These are phyloP conservation scores for Dactylellina leptospora DNA, from an alignment of 2,329 filamentous ascomycete genomes.

Conservation along the genomic window DNA sequence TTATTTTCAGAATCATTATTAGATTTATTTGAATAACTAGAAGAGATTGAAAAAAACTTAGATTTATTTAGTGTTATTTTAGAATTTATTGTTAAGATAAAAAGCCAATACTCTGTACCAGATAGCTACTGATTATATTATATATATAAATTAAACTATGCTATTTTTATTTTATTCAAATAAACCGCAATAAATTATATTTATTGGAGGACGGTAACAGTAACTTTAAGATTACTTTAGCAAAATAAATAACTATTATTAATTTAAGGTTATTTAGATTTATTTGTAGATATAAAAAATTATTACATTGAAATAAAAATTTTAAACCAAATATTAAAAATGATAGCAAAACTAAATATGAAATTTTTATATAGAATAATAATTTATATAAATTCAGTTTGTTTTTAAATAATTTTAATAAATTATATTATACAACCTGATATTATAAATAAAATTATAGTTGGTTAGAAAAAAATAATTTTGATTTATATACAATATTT, in stretches of 20 bases:
- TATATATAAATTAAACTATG: slow-evolving; percentile 1
- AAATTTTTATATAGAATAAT: background rate
- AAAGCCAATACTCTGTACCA: background rate
- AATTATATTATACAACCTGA: background rate
- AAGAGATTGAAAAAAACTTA: background rate
- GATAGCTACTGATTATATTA: background rate
- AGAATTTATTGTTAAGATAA: background rate
- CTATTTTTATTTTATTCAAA: background rate
- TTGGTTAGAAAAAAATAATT: background rate
- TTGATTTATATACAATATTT: background rate
- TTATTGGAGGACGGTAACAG: background rate
- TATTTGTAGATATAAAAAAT: too few relatives aligned
- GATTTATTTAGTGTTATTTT: background rate
- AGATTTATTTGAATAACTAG: too few relatives aligned
- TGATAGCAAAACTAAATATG: background rate
- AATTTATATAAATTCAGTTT: too few relatives aligned
- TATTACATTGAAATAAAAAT: background rate
- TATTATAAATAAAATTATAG: slow-evolving; percentile 1
- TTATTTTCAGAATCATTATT: too few relatives aligned
- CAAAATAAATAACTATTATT: too few relatives aligned
- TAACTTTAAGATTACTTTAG: too few relatives aligned
- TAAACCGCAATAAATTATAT: background rate
- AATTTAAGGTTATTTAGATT: too few relatives aligned
- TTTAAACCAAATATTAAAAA: background rate
- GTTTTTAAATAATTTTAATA: background rate